These are phyloP conservation scores for Rosa lucieae DNA, from an alignment of 306 rosid species.

Conservation along the genomic window DNA sequence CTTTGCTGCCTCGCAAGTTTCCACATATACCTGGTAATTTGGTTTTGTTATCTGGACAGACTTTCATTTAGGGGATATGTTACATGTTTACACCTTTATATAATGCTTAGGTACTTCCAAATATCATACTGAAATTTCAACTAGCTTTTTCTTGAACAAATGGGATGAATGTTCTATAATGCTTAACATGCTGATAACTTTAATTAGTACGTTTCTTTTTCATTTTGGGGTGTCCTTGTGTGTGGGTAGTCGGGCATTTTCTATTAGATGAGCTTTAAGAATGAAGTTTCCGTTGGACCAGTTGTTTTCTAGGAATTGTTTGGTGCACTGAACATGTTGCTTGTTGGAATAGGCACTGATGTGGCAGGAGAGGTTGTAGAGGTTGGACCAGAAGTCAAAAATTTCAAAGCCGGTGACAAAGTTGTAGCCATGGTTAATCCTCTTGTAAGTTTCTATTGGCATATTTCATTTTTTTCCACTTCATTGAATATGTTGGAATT, in stretches of 20 bases:
- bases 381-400: constrained; percentile 54
- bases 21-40: constrained; percentile 73
- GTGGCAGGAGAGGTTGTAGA: constrained; percentile 60
- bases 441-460: constrained; percentile 34
- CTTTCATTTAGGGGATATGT: background rate
- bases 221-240: too few relatives aligned
- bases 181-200: background rate
- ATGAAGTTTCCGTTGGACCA: background rate
- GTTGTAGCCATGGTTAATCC: constrained; percentile 50
- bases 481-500: background rate
- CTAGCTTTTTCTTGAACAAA: background rate
- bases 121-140: background rate
- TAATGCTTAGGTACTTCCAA: background rate
- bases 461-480: background rate
- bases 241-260: too few relatives aligned
- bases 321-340: constrained; percentile 5
- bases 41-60: background rate
- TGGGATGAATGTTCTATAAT: background rate
- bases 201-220: too few relatives aligned
- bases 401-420: constrained; percentile 66
- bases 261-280: background rate
- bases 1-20: constrained; percentile 63
- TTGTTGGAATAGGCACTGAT: constrained; percentile 55
- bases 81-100: background rate
- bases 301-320: background rate